Percentiles rank a stretch among this genome's conserved stretches.
phyloP scores from a whole-genome alignment of 257 asterid species.

The Penstemon newberryi region DNA sequence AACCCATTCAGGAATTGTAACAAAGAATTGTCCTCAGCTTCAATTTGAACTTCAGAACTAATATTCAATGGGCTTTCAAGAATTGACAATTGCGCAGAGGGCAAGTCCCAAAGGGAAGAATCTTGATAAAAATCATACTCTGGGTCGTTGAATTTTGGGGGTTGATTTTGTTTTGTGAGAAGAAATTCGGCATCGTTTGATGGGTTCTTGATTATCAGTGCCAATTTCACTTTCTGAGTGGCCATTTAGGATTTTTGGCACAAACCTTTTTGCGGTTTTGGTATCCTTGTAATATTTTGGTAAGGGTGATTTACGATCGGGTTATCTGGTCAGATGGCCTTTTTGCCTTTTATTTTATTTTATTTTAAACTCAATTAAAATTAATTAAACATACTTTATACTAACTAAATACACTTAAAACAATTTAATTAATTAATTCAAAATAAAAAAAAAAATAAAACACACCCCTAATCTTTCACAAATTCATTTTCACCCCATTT shows the following conservation, averaged over 20 bases:
- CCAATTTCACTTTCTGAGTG: conserved; percentile 44
- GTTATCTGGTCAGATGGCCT: too few species aligned
- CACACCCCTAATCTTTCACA: too few species aligned
- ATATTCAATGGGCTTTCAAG: conserved; percentile 16
- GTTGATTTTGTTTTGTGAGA: conserved; percentile 67
- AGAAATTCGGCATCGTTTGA: conserved; percentile 51
- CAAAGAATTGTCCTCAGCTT: conserved; percentile 36
- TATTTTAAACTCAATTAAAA: too few species aligned
- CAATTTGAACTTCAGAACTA: conserved; percentile 29
- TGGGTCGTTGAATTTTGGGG: conserved; percentile 69
- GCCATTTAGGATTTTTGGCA: conserved; percentile 39
- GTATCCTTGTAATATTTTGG: too few species aligned
- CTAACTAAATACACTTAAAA: too few species aligned
- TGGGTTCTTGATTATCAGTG: conserved; percentile 61
- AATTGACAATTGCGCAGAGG: conserved; percentile 48
- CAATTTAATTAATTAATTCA: too few species aligned
- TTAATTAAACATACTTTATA: too few species aligned
- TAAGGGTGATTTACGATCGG: too few species aligned
- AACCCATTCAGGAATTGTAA: conserved; percentile 40
- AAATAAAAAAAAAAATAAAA: too few species aligned
- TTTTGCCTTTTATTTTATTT: too few species aligned
- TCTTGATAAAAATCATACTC: conserved; percentile 77
- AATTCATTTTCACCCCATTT: too few species aligned
- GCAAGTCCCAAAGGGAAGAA: conserved; percentile 93
- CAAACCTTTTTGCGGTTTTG: too few species aligned